Conservation (phyloP, 163 green algal genomes). For the Chlorella variabilis region DNA sequence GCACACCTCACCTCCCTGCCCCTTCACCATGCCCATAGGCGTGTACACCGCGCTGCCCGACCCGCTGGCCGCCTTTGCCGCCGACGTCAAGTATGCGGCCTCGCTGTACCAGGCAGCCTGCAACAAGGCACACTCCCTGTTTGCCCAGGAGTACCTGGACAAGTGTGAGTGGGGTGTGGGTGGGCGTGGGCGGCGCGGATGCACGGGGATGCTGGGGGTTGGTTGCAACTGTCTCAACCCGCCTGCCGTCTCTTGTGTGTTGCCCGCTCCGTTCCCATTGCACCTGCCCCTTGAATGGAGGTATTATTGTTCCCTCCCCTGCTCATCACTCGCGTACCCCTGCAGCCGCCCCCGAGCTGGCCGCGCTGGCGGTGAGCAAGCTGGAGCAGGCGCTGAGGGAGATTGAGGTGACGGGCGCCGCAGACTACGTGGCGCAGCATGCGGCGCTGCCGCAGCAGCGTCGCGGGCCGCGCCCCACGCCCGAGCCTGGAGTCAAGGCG, state of each 20-base stretch:
- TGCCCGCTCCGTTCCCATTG: no score
- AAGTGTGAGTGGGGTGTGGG: background rate
- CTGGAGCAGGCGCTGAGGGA: slow-evolving; percentile 27
- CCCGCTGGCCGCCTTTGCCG: slow-evolving; percentile 41
- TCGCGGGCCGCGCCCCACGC: background rate
- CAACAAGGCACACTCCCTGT: slow-evolving; percentile 25
- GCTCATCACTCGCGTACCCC: background rate
- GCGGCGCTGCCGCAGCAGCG: slow-evolving; percentile 13
- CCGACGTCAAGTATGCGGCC: slow-evolving; percentile 40
- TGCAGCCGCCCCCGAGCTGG: slow-evolving; percentile 34
- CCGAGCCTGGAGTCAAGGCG: background rate
- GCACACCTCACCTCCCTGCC: no score
- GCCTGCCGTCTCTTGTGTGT: no score
- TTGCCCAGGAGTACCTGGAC: slow-evolving; percentile 20
- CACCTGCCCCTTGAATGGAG: no score
- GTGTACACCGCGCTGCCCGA: slow-evolving; percentile 56
- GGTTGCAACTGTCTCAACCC: no score
- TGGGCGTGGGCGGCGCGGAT: no score
- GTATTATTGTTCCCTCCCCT: no score
- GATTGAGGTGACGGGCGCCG: background rate
- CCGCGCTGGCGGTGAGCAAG: slow-evolving; percentile 22
- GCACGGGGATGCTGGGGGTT: no score
- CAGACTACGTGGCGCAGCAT: slow-evolving; percentile 3
- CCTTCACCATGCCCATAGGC: slow-evolving; percentile 13
- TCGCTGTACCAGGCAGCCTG: slow-evolving; percentile 44